A percentile compares a stretch with the other conserved stretches of the same genome.
Evolutionary conservation across 2,329 filamentous ascomycete genomes (phyloP).

Genomic region (Paraphoma chrysanthemicola): DNA sequence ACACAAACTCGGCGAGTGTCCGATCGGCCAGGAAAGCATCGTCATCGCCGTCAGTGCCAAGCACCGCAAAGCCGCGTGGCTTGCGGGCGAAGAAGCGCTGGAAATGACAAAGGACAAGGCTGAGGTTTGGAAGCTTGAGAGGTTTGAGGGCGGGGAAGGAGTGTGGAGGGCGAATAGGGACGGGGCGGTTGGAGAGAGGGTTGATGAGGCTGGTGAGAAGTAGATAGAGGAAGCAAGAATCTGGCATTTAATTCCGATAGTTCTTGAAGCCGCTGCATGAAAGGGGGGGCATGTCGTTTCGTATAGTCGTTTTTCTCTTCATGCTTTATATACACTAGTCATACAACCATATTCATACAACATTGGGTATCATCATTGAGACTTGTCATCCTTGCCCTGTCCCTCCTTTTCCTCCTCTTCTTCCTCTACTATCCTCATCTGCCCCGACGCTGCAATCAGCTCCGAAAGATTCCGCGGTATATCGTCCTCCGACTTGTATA

Average conservation of each 20-base stretch:
- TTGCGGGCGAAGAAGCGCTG: constrained; percentile 85
- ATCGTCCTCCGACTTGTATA: constrained; percentile 54
- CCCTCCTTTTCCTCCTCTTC: constrained; percentile 21
- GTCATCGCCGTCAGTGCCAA: constrained; percentile 84
- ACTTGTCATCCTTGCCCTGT: constrained; percentile 11
- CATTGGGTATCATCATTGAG: constrained; percentile 15
- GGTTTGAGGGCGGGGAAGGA: constrained; percentile 78
- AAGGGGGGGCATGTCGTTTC: not conserved
- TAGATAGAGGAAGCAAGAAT: not conserved
- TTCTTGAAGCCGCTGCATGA: too few species aligned
- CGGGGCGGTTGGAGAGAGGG: constrained; percentile 55
- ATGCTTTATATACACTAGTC: constrained; percentile 28
- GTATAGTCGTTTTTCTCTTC: not conserved
- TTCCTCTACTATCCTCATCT: constrained; percentile 48
- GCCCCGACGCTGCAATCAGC: constrained; percentile 49
- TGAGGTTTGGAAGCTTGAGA: constrained; percentile 96
- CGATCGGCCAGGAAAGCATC: constrained; percentile 92
- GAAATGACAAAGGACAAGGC: constrained; percentile 84
- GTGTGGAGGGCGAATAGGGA: constrained; percentile 91
- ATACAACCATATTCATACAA: constrained; percentile 26
- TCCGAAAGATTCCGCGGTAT: constrained; percentile 33
- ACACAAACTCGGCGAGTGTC: constrained; percentile 84
- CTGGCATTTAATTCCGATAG: too few species aligned
- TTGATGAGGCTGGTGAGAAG: constrained; percentile 1
- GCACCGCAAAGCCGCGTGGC: constrained; percentile 86